Evolutionary conservation across 176 grass and related monocot genomes (phyloP), one percentile per base, ranked within the genome.

Genomic region (Cenchrus fungigraminus): DNA sequence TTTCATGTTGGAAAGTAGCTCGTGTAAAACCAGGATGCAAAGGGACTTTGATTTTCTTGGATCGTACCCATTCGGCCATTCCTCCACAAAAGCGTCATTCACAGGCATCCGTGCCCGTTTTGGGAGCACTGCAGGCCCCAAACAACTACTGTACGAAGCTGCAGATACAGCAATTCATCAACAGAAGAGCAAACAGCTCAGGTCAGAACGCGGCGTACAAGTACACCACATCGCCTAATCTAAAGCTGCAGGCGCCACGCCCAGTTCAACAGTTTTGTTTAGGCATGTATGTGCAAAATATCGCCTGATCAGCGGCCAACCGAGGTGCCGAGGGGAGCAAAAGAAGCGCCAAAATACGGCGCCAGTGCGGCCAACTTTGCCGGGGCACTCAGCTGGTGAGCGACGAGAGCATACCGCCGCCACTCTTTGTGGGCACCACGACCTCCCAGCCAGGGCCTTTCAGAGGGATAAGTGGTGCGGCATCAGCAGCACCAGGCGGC

Each of bases 391-490:
- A 98, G 85, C 92, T 91, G 62, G 64, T 87, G 47, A 99, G 93
- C 15, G 93, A 79, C 0, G 89, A 92, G 54, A 99, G 93, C 81
- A 99, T 91, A 25, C 85, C 89, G 4, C 90, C 84, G 0, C 93
- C 80, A 9, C 93, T 92, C 83, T 94, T 98, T 43, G 93, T 43
- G 10, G 89, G 74, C 12, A 99, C 29, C 71, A 99, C 97, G 8
- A 99, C 93, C 82, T 99, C 97, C 97, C 93, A 99, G 62, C 93
- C 97, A 75, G 97, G 93, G 15, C 97, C 97, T 85, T 89, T 92
- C 37, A 96, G 76, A 9, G 91, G 90, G 12, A 92, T n/a, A 22
- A 89, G 34, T 12, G 87, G 78, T 1, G 20, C 4, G 0, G 85
- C 88, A 12, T 76, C 79, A 0, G 28, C 62, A 1, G 52, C 80